A percentile compares a stretch with the other conserved stretches of the same genome.
Evolutionary conservation across 2,329 filamentous ascomycete genomes (phyloP).

Genomic region (Paraphaeosphaeria sporulosa): DNA sequence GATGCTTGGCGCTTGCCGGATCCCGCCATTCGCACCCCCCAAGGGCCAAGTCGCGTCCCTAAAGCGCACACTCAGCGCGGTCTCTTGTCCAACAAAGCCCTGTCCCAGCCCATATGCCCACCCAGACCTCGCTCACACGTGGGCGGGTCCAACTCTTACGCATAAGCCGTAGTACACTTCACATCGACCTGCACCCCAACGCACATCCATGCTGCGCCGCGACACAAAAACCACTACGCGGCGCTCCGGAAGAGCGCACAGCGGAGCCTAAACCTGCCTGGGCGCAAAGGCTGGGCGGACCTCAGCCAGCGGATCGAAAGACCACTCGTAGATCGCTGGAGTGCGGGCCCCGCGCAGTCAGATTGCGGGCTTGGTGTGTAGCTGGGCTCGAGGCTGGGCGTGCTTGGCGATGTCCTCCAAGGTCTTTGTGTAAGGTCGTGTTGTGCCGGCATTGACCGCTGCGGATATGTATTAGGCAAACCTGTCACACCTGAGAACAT

Average conservation of each 20-base stretch:
- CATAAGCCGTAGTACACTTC: slow-evolving; percentile 7
- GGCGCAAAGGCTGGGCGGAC: slow-evolving; percentile 18
- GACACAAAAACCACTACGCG: background rate
- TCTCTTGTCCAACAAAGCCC: slow-evolving; percentile 4
- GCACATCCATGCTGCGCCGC: background rate
- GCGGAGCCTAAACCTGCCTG: slow-evolving; percentile 14
- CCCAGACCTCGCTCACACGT: slow-evolving; percentile 2
- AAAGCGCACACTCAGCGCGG: slow-evolving; percentile 2
- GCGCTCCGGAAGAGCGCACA: background rate
- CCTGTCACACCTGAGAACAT: slow-evolving; percentile 1
- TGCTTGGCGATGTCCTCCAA: slow-evolving; percentile 4
- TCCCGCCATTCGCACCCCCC: slow-evolving; percentile 12
- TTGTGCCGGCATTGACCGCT: slow-evolving; percentile 9
- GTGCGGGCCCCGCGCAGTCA: slow-evolving; percentile 7
- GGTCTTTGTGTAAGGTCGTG: slow-evolving; percentile 4
- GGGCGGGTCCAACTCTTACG: background rate
- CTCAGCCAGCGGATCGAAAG: slow-evolving; percentile 7
- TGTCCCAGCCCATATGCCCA: background rate
- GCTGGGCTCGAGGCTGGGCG: slow-evolving; percentile 7
- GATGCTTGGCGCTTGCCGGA: slow-evolving; percentile 36
- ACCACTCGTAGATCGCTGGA: slow-evolving; percentile 14
- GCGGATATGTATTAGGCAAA: background rate
- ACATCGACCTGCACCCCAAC: slow-evolving; percentile 5
- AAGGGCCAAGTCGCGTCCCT: slow-evolving; percentile 9
- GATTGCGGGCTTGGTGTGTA: slow-evolving; percentile 13